Base-by-base conservation (phyloP, 257 asterid species). In the Nicotiana tabacum region DNA sequence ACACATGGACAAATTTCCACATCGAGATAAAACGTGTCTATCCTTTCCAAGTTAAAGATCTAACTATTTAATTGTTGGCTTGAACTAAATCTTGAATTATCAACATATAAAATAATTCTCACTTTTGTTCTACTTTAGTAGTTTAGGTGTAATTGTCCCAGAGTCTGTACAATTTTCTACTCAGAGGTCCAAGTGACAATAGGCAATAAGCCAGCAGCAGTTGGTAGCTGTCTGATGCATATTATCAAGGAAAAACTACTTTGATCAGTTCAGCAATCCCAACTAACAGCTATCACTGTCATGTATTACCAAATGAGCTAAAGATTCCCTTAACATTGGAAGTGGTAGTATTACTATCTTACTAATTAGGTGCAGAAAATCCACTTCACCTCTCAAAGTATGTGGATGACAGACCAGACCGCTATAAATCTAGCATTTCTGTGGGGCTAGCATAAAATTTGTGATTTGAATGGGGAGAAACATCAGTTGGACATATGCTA, bases 251-350 rank as follows among this genome's bases (percentile, higher is more conserved):
- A 48, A 46, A 51, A 76, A 51, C 46, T 51, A 15, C 15, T 27
- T 48, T 76, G 62, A 48, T 76, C 43, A 48, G 30, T 76, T 76
- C 46, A 27, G 39, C 46, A 76, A 51, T 76, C 46, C 13, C 46
- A 76, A 39, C 80, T 51, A 76, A 48, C 21, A 76, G 51, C 80
- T 51, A 76, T 76, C 80, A 27, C 80, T 76, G 24, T 48, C 62
- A 76, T 51, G 64, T 74, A 51, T 46, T 76, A 76, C 43, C 62
- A 76, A 51, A 76, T 39, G 53, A 51, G 43, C 80, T 51, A 76
- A 76, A 48, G 80, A 76, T 76, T 76, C 80, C 64, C 64, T 64
- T 76, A 27, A 27, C 18, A 15, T 33, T 51, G 62, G 61, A 76
- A 76, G 64, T 27, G 43, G 27, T 76, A 76, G 64, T 29, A 51